Percentiles rank a stretch among this genome's conserved stretches.
Evolutionary conservation across 139 green algal genomes (phyloP).

Genomic region (Ostreobium quekettii): DNA sequence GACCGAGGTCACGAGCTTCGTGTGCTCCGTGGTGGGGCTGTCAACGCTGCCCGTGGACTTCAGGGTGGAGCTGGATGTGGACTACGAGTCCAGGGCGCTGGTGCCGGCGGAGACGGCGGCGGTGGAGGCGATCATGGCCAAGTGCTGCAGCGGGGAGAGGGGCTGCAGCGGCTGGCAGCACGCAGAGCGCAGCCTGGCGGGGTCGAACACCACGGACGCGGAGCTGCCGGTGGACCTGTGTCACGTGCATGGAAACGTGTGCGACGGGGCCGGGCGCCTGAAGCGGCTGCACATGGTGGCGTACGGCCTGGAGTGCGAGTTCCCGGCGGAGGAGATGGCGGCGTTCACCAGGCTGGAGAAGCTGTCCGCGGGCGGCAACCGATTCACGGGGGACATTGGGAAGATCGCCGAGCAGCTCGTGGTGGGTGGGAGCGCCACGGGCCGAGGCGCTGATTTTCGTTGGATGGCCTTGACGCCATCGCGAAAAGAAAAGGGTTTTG

Average conservation of each 20-base stretch:
- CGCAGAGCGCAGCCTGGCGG: neutral
- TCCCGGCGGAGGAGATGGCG: neutral
- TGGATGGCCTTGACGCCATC: too few species aligned
- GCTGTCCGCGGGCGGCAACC: neutral
- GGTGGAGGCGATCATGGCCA: neutral
- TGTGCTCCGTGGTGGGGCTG: neutral
- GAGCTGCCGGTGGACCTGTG: slow-evolving; percentile 13
- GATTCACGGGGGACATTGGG: neutral
- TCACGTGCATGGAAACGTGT: neutral
- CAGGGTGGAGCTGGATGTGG: neutral
- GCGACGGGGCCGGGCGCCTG: neutral
- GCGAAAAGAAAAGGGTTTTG: too few species aligned
- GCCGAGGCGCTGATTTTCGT: too few species aligned
- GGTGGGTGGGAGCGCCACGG: too few species aligned
- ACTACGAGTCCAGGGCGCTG: neutral
- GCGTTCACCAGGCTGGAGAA: slow-evolving; percentile 1
- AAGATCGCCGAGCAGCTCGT: too few species aligned
- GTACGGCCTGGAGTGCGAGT: slow-evolving; percentile 5
- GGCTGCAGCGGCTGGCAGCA: neutral
- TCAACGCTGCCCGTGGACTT: neutral
- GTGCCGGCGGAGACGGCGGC: neutral
- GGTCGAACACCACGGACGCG: neutral
- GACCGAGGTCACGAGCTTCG: neutral
- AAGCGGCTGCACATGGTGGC: neutral
- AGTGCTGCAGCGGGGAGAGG: neutral